Evolutionary conservation across 2,329 filamentous ascomycete genomes (phyloP).

Genomic region (Aspergillus aculeatinus): DNA sequence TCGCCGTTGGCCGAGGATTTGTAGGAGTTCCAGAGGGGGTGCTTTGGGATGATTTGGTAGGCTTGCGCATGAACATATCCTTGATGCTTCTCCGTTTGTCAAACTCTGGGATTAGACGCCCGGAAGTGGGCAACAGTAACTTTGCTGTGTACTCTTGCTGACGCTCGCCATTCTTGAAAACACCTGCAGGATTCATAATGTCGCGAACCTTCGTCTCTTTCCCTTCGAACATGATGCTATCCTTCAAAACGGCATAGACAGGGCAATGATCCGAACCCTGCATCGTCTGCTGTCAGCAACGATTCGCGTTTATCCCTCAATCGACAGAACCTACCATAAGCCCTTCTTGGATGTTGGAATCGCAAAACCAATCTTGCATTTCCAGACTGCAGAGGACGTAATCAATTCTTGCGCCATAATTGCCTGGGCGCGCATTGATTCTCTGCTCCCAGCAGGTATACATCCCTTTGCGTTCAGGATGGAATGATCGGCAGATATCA

Average conservation of each 20-base stretch:
- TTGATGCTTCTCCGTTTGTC: conserved; percentile 79
- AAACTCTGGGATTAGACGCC: conserved; percentile 83
- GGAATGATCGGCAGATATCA: conserved; percentile 80
- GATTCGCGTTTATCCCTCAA: not conserved
- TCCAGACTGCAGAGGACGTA: conserved; percentile 81
- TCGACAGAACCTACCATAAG: conserved; percentile 59
- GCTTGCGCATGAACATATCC: conserved; percentile 80
- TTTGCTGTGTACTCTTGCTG: conserved; percentile 65
- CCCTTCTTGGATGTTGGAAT: conserved; percentile 87
- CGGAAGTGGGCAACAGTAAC: conserved; percentile 70
- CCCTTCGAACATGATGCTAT: conserved; percentile 56
- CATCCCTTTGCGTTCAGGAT: conserved; percentile 80
- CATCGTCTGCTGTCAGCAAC: conserved; percentile 19
- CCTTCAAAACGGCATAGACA: conserved; percentile 73
- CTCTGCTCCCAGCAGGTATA: conserved; percentile 97
- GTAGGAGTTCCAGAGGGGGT: conserved; percentile 9
- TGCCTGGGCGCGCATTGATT: conserved; percentile 91
- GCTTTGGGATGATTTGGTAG: conserved; percentile 28
- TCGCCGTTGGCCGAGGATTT: not conserved
- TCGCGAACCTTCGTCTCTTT: conserved; percentile 61
- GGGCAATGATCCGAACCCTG: conserved; percentile 93
- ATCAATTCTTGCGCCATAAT: conserved; percentile 90
- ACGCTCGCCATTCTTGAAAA: conserved; percentile 68
- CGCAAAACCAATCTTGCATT: conserved; percentile 76
- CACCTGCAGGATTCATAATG: conserved; percentile 72